Evolutionary conservation across 2,329 filamentous ascomycete species (phyloP), one percentile per base, ranked within the genome.

Genomic region (Cryoendolithus antarcticus): DNA sequence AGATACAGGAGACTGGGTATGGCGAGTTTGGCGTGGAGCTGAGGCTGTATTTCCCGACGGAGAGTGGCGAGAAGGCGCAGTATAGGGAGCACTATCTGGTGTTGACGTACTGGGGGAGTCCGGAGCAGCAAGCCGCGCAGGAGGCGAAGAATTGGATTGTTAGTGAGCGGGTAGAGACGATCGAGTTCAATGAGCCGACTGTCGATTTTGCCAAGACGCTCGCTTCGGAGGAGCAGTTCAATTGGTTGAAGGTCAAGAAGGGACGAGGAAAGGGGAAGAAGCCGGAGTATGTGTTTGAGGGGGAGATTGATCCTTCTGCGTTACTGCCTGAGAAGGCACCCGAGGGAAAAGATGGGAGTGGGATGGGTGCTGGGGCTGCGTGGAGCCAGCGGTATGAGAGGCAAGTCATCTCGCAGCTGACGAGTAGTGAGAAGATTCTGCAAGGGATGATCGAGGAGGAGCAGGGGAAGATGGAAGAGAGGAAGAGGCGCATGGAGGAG

Each of bases 11-110:
- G 62, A 96, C 91, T 0, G 91, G 91, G 36, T 98, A 93, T 84
- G 91, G 91, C 54, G 91, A 95, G 64, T 98, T 98, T 66, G 86
- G 91, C 60, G 93, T 98, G 54, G 84, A 88, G 46, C 82, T 98
- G 58, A 86, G 94, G 57, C 72, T 98, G 34, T 93, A 93, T 67
- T 98, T 95, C 63, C 78, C 84, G 40, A 78, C 82, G 40, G 83
- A 93, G 57, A 82, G 80, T 30, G 79, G 77, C 53, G 91, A 98
- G 67, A 98, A 98, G 62, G 84, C 89, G 4, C 85, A 94, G 62
- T 93, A 88, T n/a, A 66, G 94, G 2, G 93, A 91, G 67, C 91
- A 96, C 62, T 86, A 86, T 55, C 67, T 98, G 41, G 83, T 88
- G 38, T 72, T 98, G 8, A 88, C 95, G 56, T 85, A 89, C 2